These are phyloP conservation scores for Leucogyrophana mollusca DNA, from an alignment of 768 basidiomycete species.

Conservation along the genomic window DNA sequence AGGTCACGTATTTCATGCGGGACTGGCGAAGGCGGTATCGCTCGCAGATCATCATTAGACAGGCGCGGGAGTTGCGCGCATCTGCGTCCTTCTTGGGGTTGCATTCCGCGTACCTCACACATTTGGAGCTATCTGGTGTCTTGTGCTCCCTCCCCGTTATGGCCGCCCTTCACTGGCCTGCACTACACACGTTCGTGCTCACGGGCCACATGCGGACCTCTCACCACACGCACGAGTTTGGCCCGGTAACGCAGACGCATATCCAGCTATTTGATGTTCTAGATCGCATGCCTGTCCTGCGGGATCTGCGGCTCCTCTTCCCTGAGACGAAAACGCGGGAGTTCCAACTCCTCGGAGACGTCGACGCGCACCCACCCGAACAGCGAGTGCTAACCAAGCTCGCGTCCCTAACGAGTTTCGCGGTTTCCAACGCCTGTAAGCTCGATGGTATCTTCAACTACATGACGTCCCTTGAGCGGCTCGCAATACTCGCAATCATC, in stretches of 20 bases:
- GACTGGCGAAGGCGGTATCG: slow-evolving; percentile 36
- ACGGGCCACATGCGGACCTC: slow-evolving; percentile 21
- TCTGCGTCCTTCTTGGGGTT: slow-evolving; percentile 27
- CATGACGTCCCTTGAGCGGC: slow-evolving; percentile 24
- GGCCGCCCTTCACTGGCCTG: slow-evolving; percentile 29
- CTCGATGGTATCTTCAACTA: slow-evolving; percentile 28
- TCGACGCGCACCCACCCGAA: slow-evolving; percentile 9
- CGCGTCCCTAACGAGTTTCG: slow-evolving; percentile 32
- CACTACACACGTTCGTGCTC: slow-evolving; percentile 25
- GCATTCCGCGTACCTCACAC: slow-evolving; percentile 26
- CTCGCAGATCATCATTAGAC: slow-evolving; percentile 27
- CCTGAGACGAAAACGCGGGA: slow-evolving; percentile 25
- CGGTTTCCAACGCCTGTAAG: slow-evolving; percentile 33
- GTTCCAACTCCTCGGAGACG: slow-evolving; percentile 24
- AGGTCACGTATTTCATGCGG: slow-evolving; percentile 32
- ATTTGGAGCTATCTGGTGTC: slow-evolving; percentile 31
- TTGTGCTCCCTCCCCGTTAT: slow-evolving; percentile 24
- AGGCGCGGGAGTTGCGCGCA: slow-evolving; percentile 26
- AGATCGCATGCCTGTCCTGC: slow-evolving; percentile 26
- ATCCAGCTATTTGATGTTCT: slow-evolving; percentile 26
- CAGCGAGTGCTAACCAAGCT: slow-evolving; percentile 24
- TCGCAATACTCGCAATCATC: slow-evolving; percentile 31
- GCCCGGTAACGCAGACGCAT: slow-evolving; percentile 13
- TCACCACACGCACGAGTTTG: no score
- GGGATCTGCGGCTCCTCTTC: slow-evolving; percentile 31